phyloP scores from a whole-genome alignment of 345 rosid species.

The Murraya koenigii region DNA sequence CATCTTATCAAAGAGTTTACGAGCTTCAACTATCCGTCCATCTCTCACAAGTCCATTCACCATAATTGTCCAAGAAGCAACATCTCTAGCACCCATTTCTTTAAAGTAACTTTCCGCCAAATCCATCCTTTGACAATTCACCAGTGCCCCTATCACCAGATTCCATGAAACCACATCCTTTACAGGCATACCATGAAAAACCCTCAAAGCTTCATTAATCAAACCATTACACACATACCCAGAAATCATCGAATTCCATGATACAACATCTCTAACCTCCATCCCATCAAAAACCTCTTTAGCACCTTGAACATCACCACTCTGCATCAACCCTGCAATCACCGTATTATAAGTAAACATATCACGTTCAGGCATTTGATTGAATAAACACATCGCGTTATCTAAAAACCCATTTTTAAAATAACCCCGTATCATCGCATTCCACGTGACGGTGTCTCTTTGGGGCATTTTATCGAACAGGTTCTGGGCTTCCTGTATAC shows the following conservation, averaged over 20 bases:
- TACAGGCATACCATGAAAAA: constrained; percentile 29
- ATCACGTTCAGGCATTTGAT: constrained; percentile 34
- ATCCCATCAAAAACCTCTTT: constrained; percentile 32
- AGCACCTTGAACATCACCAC: constrained; percentile 29
- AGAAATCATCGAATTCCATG: constrained; percentile 41
- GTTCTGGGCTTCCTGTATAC: constrained; percentile 27
- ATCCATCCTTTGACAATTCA: constrained; percentile 20
- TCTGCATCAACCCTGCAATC: constrained; percentile 35
- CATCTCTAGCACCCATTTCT: constrained; percentile 31
- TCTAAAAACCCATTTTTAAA: constrained; percentile 31
- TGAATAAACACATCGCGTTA: constrained; percentile 27
- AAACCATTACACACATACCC: constrained; percentile 36
- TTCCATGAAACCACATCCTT: constrained; percentile 46
- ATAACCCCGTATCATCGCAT: constrained; percentile 39
- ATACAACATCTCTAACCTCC: constrained; percentile 32
- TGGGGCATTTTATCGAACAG: constrained; percentile 42
- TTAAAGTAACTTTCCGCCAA: constrained; percentile 35
- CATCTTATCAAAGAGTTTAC: constrained; percentile 32
- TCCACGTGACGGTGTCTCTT: constrained; percentile 36
- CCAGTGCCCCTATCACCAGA: constrained; percentile 36
- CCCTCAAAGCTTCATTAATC: constrained; percentile 27
- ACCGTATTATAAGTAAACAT: constrained; percentile 31
- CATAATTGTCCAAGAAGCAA: constrained; percentile 42
- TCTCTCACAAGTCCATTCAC: constrained; percentile 35
- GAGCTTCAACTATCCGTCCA: constrained; percentile 32